These are phyloP conservation scores for Eucalyptus dawsonii DNA, from an alignment of 345 rosid genomes.

Conservation along the genomic window DNA sequence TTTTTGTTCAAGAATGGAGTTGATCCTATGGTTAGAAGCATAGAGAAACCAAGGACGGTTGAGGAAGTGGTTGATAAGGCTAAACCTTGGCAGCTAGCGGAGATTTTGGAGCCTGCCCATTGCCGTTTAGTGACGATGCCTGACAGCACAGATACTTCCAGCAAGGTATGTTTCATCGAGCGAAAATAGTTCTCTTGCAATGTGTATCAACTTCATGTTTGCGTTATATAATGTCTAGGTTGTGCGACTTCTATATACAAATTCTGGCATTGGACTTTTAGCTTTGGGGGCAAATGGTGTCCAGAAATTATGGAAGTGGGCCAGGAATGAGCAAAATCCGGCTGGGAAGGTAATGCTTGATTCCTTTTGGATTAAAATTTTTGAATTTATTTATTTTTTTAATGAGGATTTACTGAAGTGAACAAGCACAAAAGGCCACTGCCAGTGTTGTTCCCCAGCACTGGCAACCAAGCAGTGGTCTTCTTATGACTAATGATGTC, in stretches of 20 bases:
- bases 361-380: background rate
- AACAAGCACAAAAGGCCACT: slow-evolving; percentile 42
- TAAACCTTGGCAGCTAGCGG: slow-evolving; percentile 73
- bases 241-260: slow-evolving; percentile 78
- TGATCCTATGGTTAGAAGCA: slow-evolving; percentile 61
- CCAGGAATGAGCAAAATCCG: slow-evolving; percentile 65
- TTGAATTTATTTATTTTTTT: background rate
- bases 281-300: slow-evolving; percentile 74
- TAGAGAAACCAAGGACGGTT: slow-evolving; percentile 62
- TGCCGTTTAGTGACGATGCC: slow-evolving; percentile 69
- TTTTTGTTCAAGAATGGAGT: slow-evolving; percentile 59
- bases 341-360: slow-evolving; percentile 84
- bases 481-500: slow-evolving; percentile 74
- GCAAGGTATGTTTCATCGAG: slow-evolving; percentile 47
- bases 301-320: slow-evolving; percentile 80
- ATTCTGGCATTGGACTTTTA: slow-evolving; percentile 71
- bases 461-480: slow-evolving; percentile 94
- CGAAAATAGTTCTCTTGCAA: background rate
- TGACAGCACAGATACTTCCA: slow-evolving; percentile 57
- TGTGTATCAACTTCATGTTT: background rate
- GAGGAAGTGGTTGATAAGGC: slow-evolving; percentile 63
- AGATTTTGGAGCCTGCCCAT: slow-evolving; percentile 54
- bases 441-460: slow-evolving; percentile 55
- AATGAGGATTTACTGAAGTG: background rate
- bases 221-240: slow-evolving; percentile 26